Base-by-base conservation (phyloP, 495 filamentous ascomycete species). In the Penicillium verhagenii region DNA sequence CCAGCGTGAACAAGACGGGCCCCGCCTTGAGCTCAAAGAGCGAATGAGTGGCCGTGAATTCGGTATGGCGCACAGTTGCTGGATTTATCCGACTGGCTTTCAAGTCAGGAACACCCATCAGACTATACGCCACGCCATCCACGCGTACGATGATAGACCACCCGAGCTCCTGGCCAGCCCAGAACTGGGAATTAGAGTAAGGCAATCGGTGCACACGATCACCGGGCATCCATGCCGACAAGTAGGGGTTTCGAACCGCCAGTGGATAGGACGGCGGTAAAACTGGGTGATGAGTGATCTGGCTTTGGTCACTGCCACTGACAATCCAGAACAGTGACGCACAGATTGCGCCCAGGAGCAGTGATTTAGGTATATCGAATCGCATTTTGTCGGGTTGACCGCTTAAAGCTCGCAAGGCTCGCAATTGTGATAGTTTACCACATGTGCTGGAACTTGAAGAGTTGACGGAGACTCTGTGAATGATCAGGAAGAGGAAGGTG, bases 101-200 rank as follows among this genome's bases (percentile, higher is more conserved):
- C 7, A 61, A 47, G 10, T 59, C 53, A 14, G 66, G 64, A 11
- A 73, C 68, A 21, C 79, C 72, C 67, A 82, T 77, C 52, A 81
- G 50, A 51, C 71, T 80, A 57, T 78, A 82, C 2, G 74, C 64
- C 19, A 70, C 65, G 14, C 70, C 77, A 61, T 78, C 67, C 11
- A 82, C 68, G 6, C 74, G 75, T 3, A 74, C 76, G 42, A 82
- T 65, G 11, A 82, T 65, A 6, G 71, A 70, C 75, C 76, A 80
- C 2, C 69, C 73, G 11, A 81, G 62, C 18, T 69, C 67, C 47
- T 76, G 70, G 3, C 78, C 77, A 3, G 65, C 65, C 79, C 79
- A 81, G 55, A 82, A 82, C 52, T 81, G 73, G 1, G 79, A 66
- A 16, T 70, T 64, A 1, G 77, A 66, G 28, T 62, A 67, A 2